Conservation (phyloP, 2,329 filamentous ascomycete species). For the Hymenoscyphus linearis region DNA sequence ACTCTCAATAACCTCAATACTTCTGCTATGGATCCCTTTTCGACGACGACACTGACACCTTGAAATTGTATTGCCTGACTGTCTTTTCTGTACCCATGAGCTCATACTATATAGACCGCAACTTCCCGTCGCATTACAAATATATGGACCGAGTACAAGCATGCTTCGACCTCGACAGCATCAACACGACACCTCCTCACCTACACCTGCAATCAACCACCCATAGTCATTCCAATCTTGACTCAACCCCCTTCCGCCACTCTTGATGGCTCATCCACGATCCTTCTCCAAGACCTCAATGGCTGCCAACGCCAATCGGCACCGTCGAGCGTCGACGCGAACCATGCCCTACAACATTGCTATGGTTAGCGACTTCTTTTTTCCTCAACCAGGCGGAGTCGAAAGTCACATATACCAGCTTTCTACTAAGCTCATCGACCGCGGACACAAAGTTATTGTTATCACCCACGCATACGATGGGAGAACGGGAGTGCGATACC, state of each 20-base stretch:
- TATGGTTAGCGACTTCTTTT: constrained; percentile 99
- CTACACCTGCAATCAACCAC: background rate
- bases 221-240: background rate
- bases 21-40: background rate
- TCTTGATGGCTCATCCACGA: background rate
- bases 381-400: constrained; percentile 90
- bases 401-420: constrained; percentile 99
- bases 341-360: constrained; percentile 56
- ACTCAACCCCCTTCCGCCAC: background rate
- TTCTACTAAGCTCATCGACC: constrained; percentile 91
- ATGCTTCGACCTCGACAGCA: too few species aligned
- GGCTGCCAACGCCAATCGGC: constrained; percentile 7
- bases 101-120: background rate
- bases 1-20: background rate
- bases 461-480: constrained; percentile 94
- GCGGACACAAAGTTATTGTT: constrained; percentile 95
- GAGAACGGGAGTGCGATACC: constrained; percentile 84
- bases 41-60: background rate
- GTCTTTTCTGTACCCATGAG: background rate
- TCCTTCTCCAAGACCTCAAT: background rate
- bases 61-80: background rate
- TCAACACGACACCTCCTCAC: background rate
- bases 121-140: background rate
- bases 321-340: background rate
- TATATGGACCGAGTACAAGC: too few species aligned